Percentiles rank a stretch among this genome's conserved stretches.
phyloP scores from a whole-genome alignment of 768 basidiomycete species.

The Cystofilobasidium bisporidii region DNA sequence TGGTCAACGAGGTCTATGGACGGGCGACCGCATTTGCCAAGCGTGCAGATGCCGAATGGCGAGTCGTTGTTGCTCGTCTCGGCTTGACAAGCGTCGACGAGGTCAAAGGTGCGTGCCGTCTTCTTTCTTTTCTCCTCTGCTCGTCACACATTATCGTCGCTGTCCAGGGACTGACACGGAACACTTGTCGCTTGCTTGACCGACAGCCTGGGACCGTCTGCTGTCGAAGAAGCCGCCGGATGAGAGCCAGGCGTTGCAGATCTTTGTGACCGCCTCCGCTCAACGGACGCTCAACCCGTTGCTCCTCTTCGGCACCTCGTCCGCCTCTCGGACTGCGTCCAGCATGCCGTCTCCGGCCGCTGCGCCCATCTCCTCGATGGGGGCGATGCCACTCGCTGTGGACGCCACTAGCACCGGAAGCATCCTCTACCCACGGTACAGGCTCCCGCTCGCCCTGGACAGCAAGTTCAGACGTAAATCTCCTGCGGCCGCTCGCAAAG shows the following conservation, averaged over 20 bases:
- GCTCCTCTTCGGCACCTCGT: constrained; percentile 33
- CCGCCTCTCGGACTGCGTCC: neutral
- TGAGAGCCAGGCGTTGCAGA: constrained; percentile 49
- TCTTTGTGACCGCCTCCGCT: constrained; percentile 55
- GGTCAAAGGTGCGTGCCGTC: constrained; percentile 51
- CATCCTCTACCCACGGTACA: constrained; percentile 45
- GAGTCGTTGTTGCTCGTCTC: constrained; percentile 60
- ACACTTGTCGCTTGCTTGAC: constrained; percentile 6
- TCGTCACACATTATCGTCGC: too few relatives aligned
- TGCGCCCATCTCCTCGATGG: neutral
- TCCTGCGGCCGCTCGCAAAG: constrained; percentile 38
- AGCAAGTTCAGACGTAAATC: constrained; percentile 35
- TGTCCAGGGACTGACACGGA: too few relatives aligned
- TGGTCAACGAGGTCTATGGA: constrained; percentile 42
- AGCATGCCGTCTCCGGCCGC: neutral
- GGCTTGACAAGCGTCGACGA: constrained; percentile 55
- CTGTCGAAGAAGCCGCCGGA: constrained; percentile 44
- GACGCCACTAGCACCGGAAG: constrained; percentile 39
- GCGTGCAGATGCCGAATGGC: constrained; percentile 68
- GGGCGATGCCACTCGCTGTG: constrained; percentile 10
- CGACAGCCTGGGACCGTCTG: constrained; percentile 58
- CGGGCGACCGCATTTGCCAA: constrained; percentile 53
- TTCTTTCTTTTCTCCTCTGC: constrained; percentile 8
- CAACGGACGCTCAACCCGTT: constrained; percentile 55
- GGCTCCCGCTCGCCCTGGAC: constrained; percentile 42